phyloP scores from a whole-genome alignment of 2,329 filamentous ascomycete species.

The Calonectria pseudoturangicola region DNA sequence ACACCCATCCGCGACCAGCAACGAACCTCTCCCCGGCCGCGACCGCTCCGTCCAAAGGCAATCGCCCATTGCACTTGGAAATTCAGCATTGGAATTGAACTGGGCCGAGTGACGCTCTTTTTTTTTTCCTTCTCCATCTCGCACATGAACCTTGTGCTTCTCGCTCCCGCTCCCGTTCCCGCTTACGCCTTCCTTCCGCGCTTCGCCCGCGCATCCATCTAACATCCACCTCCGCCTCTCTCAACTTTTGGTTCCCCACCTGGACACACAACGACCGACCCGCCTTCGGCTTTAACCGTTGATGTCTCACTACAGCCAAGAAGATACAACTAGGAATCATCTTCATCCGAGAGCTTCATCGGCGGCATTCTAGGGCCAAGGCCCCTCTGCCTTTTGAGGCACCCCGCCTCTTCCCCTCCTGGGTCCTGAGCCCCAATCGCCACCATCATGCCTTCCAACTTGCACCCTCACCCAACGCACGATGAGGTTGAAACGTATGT shows the following conservation, averaged over 20 bases:
- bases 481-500: conserved; percentile 56
- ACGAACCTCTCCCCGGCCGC: neutral
- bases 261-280: conserved; percentile 41
- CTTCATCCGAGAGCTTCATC: conserved; percentile 10
- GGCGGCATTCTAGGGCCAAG: conserved; percentile 17
- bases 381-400: conserved; percentile 22
- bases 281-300: conserved; percentile 35
- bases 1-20: conserved; percentile 8
- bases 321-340: conserved; percentile 12
- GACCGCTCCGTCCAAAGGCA: neutral
- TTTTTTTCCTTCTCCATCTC: neutral
- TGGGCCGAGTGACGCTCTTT: neutral
- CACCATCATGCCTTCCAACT: conserved; percentile 36
- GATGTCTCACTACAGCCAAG: conserved; percentile 16
- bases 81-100: neutral
- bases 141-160: conserved; percentile 25
- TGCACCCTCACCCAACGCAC: conserved; percentile 51
- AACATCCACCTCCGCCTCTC: conserved; percentile 25
- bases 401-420: conserved; percentile 24
- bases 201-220: conserved; percentile 17
- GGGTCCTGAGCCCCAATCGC: conserved; percentile 28
- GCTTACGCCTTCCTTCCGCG: conserved; percentile 30
- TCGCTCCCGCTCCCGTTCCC: conserved; percentile 9
- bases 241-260: conserved; percentile 42
- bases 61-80: neutral